These are phyloP conservation scores for Xenoacremonium recifei DNA, from an alignment of 2,329 filamentous ascomycete species.

Conservation along the genomic window DNA sequence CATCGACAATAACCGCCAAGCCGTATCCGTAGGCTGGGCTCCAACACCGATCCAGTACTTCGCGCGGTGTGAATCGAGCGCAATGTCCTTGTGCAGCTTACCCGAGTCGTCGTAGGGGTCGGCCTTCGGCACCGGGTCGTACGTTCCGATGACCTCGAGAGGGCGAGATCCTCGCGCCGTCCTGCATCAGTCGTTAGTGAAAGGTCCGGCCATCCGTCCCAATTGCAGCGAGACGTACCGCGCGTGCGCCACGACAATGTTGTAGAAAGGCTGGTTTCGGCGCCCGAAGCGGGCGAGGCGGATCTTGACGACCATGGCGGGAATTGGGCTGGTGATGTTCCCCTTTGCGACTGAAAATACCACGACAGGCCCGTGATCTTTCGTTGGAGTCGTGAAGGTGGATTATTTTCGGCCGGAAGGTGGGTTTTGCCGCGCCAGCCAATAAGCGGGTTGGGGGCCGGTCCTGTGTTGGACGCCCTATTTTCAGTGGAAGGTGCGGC, in stretches of 20 bases:
- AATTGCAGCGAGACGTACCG: slow-evolving; percentile 58
- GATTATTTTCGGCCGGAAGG: slow-evolving; percentile 33
- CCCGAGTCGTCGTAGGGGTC: slow-evolving; percentile 61
- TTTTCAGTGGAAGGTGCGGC: not conserved
- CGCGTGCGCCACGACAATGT: slow-evolving; percentile 93
- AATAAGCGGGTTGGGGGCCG: slow-evolving; percentile 14
- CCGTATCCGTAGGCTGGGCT: slow-evolving; percentile 87
- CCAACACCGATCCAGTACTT: slow-evolving; percentile 97
- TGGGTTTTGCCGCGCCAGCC: slow-evolving; percentile 36
- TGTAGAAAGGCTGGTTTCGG: slow-evolving; percentile 88
- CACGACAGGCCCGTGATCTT: slow-evolving; percentile 7
- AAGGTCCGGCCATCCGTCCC: too few species aligned
- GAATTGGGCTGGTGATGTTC: slow-evolving; percentile 8
- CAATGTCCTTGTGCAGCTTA: slow-evolving; percentile 84
- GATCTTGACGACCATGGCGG: slow-evolving; percentile 84
- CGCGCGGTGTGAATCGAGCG: slow-evolving; percentile 76
- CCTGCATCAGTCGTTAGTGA: slow-evolving; percentile 42
- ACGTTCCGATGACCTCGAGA: slow-evolving; percentile 86
- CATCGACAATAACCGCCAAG: slow-evolving; percentile 84
- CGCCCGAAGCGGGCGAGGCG: slow-evolving; percentile 91
- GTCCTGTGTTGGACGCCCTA: too few species aligned
- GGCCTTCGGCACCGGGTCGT: slow-evolving; percentile 65
- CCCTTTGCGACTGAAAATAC: slow-evolving; percentile 13
- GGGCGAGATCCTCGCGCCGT: slow-evolving; percentile 85
- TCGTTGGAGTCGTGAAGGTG: slow-evolving; percentile 12